These are phyloP conservation scores for Tremella fuciformis DNA, from an alignment of 768 basidiomycete species.

Conservation along the genomic window DNA sequence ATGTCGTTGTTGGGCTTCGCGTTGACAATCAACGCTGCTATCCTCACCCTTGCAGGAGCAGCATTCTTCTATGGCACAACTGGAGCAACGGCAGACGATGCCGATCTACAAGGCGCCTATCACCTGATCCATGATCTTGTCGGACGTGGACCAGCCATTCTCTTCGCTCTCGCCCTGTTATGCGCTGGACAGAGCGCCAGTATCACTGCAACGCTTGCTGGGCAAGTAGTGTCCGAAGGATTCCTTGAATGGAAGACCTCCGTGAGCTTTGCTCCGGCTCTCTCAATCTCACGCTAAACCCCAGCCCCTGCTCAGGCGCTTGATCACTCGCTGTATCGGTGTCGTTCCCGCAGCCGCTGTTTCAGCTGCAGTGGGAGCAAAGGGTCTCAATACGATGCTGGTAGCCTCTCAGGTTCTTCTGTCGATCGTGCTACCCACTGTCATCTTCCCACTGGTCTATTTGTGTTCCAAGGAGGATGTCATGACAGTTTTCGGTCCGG, in stretches of 20 bases:
- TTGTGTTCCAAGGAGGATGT: constrained; percentile 66
- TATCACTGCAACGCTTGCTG: constrained; percentile 82
- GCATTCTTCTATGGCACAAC: constrained; percentile 65
- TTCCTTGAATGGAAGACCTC: constrained; percentile 83
- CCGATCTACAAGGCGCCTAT: constrained; percentile 81
- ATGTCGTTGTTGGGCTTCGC: constrained; percentile 72
- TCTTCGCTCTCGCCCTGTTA: constrained; percentile 83
- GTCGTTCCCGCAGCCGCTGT: constrained; percentile 79
- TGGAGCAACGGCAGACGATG: constrained; percentile 56
- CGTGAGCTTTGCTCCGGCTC: constrained; percentile 24
- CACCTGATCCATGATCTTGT: constrained; percentile 65
- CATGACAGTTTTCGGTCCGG: constrained; percentile 59
- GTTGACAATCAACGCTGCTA: constrained; percentile 76
- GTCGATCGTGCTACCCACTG: constrained; percentile 77
- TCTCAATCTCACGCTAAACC: neutral
- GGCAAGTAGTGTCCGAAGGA: constrained; percentile 86
- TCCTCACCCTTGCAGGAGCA: constrained; percentile 75
- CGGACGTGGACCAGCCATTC: constrained; percentile 74
- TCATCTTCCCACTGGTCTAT: constrained; percentile 75
- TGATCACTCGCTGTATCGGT: constrained; percentile 75
- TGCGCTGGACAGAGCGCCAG: constrained; percentile 85
- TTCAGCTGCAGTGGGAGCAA: constrained; percentile 66
- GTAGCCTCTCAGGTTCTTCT: constrained; percentile 81
- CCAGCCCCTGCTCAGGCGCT: constrained; percentile 58
- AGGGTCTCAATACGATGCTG: constrained; percentile 73